Percentiles rank a stretch among this genome's conserved stretches.
phyloP scores from a whole-genome alignment of 2,329 filamentous ascomycete species.

The Cladophialophora psammophila region DNA sequence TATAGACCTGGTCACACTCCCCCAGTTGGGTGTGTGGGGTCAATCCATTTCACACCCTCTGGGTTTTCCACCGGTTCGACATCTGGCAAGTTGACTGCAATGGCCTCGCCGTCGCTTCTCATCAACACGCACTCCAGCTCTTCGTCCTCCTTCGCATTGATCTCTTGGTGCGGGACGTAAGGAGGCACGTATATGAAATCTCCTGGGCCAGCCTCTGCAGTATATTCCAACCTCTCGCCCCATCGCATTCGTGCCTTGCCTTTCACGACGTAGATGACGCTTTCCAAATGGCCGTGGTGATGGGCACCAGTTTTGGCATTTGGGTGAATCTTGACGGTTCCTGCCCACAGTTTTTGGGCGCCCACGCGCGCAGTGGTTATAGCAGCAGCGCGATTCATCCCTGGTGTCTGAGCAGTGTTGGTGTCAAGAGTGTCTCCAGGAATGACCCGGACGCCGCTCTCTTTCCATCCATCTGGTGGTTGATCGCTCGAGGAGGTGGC shows the following conservation, averaged over 20 bases:
- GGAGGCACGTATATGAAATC: constrained; percentile 58
- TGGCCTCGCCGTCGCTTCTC: constrained; percentile 53
- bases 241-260: constrained; percentile 56
- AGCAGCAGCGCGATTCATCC: constrained; percentile 55
- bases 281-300: constrained; percentile 56
- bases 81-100: constrained; percentile 55
- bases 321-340: constrained; percentile 54
- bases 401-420: constrained; percentile 54
- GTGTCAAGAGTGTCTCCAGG: constrained; percentile 50
- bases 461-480: constrained; percentile 47
- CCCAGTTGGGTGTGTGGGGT: constrained; percentile 53
- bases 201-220: constrained; percentile 55
- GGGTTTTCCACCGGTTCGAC: constrained; percentile 54
- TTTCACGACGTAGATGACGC: constrained; percentile 56
- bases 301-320: constrained; percentile 56
- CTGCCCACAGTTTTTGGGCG: constrained; percentile 56
- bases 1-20: constrained; percentile 24
- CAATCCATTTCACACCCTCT: constrained; percentile 54
- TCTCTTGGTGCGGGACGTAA: constrained; percentile 57
- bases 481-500: constrained; percentile 32
- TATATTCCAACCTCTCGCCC: constrained; percentile 55
- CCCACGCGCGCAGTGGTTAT: constrained; percentile 55
- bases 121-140: constrained; percentile 54
- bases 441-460: constrained; percentile 53
- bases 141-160: constrained; percentile 53